phyloP scores from a whole-genome alignment of 129 eudicot species.

The Flaveria linearis region DNA sequence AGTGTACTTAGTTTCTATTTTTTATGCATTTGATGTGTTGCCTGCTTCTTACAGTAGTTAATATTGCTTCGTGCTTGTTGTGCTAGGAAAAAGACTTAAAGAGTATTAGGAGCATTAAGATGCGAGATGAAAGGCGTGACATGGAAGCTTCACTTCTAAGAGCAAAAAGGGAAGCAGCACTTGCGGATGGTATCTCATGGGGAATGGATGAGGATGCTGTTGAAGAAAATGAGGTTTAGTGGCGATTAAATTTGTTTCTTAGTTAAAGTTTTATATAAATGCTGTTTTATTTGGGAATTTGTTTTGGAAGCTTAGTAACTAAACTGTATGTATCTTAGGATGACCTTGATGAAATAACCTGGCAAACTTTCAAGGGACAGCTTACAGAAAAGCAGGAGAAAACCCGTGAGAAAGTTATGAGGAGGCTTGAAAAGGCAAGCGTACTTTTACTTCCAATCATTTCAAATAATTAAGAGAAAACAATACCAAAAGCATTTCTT shows the following conservation, averaged over 20 bases:
- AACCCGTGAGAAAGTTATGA: slow-evolving; percentile 89
- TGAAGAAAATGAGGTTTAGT: slow-evolving; percentile 86
- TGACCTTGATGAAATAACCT: slow-evolving; percentile 87
- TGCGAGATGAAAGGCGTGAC: slow-evolving; percentile 60
- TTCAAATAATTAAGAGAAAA: not conserved
- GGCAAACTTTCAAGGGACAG: slow-evolving; percentile 98
- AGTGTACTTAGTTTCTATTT: not conserved
- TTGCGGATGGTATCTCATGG: slow-evolving; percentile 97
- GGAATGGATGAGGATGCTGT: slow-evolving; percentile 98
- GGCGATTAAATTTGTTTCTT: not conserved
- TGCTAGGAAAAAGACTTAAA: slow-evolving; percentile 78
- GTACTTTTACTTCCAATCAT: not conserved
- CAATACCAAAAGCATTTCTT: not conserved
- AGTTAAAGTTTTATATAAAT: not conserved
- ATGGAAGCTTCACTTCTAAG: slow-evolving; percentile 93
- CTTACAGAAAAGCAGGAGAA: slow-evolving; percentile 99
- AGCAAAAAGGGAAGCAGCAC: slow-evolving; percentile 83
- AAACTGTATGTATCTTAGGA: slow-evolving; percentile 45
- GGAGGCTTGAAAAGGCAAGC: slow-evolving; percentile 90
- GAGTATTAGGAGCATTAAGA: slow-evolving; percentile 47
- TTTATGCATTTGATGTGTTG: slow-evolving; percentile 12
- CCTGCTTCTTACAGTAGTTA: slow-evolving; percentile 15
- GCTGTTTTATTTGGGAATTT: not conserved
- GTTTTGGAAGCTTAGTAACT: slow-evolving; percentile 8
- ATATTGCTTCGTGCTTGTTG: slow-evolving; percentile 22